phyloP scores from a whole-genome alignment of 2,329 filamentous ascomycete genomes.

The Trichoderma polysporum region DNA sequence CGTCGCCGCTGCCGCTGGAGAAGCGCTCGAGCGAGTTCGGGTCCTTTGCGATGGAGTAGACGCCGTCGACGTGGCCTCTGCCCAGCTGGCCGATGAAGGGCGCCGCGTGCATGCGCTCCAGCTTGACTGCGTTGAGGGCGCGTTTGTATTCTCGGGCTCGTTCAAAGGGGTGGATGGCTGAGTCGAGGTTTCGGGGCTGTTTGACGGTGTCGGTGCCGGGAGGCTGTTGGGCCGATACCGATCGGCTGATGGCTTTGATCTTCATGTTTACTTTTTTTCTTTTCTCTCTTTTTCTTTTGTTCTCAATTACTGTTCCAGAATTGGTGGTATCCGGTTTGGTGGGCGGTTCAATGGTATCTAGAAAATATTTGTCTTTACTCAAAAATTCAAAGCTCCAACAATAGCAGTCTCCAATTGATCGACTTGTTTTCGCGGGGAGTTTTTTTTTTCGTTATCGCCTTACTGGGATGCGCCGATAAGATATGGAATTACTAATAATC shows the following conservation, averaged over 20 bases:
- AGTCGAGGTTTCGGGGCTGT: slow-evolving; percentile 72
- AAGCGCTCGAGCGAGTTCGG: slow-evolving; percentile 70
- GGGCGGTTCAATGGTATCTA: background rate
- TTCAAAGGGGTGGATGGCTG: slow-evolving; percentile 86
- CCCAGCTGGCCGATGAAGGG: slow-evolving; percentile 83
- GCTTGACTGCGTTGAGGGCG: slow-evolving; percentile 74
- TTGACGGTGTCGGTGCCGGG: slow-evolving; percentile 65
- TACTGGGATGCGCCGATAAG: slow-evolving; percentile 30
- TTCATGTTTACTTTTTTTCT: slow-evolving; percentile 42
- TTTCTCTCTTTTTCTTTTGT: background rate
- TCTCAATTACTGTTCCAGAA: background rate
- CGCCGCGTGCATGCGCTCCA: slow-evolving; percentile 83
- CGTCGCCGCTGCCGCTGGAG: slow-evolving; percentile 85
- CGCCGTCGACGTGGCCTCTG: slow-evolving; percentile 85
- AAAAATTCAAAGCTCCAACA: background rate
- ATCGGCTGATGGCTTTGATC: slow-evolving; percentile 66
- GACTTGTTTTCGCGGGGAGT: slow-evolving; percentile 30
- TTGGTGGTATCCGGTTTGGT: background rate
- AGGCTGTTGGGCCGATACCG: slow-evolving; percentile 63
- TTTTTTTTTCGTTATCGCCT: slow-evolving; percentile 35
- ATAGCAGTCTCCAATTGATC: background rate
- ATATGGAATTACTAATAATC: slow-evolving; percentile 33
- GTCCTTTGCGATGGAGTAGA: slow-evolving; percentile 77
- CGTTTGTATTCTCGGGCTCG: slow-evolving; percentile 71
- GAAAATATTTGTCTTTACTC: background rate